A percentile compares a stretch with the other conserved stretches of the same genome.
Conservation (phyloP, 192 early-diverging fungal genomes). For the Gryganskiella cystojenkinii region DNA sequence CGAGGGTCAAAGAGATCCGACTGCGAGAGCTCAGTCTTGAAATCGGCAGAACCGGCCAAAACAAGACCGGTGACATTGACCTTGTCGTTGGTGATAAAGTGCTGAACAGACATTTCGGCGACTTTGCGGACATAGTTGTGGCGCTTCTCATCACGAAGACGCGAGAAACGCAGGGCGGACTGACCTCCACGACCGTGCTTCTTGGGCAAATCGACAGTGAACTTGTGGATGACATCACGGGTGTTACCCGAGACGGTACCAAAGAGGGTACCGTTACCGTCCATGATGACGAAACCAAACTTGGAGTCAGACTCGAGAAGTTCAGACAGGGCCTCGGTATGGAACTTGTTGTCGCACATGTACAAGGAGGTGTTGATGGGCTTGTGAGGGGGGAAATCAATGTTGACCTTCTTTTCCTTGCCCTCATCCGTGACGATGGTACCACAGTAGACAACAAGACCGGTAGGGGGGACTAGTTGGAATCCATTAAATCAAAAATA, state of each 20-base stretch:
- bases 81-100: constrained; percentile 95
- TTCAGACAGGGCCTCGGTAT: constrained; percentile 92
- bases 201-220: constrained; percentile 98
- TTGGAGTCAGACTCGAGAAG: constrained; percentile 93
- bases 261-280: constrained; percentile 97
- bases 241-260: constrained; percentile 95
- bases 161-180: constrained; percentile 99
- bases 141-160: constrained; percentile 98
- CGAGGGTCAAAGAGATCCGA: constrained; percentile 98
- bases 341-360: constrained; percentile 99
- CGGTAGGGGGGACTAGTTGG: constrained; percentile 90
- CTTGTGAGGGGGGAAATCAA: constrained; percentile 99
- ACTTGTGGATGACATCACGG: constrained; percentile 93
- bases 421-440: constrained; percentile 98
- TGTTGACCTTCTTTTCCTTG: constrained; percentile 99
- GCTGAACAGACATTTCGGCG: constrained; percentile 94
- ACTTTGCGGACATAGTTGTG: constrained; percentile 99
- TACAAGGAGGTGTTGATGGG: constrained; percentile 99
- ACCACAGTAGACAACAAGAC: constrained; percentile 94
- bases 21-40: constrained; percentile 96
- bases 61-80: constrained; percentile 89
- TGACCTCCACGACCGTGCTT: constrained; percentile 99
- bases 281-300: constrained; percentile 99
- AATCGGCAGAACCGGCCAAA: constrained; percentile 98
- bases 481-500: too few species aligned